Evolutionary conservation across 73 alveolate genomes (phyloP), one percentile per base, ranked within the genome.

Genomic region (Blepharisma japonicum): DNA sequence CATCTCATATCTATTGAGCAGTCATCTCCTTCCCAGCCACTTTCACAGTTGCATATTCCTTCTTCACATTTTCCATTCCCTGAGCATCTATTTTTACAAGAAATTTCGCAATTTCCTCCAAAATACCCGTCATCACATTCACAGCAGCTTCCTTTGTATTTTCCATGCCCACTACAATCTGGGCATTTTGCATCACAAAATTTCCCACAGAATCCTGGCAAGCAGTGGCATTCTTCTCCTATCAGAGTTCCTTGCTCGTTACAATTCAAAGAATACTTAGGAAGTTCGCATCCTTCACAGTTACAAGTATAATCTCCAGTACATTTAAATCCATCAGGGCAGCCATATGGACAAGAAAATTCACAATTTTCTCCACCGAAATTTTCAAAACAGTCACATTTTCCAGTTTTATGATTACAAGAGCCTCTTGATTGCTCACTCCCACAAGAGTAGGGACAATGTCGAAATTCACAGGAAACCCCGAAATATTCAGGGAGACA

Each of bases 21-120:
- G 47, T 61, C 74, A n/a, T 61, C 49, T 8, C 74, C 47, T 61
- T 61, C 74, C 74, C 74, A 61, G 49, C 74, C 74, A 18, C 18
- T n/a, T 8, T 25, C 18, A 25, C 74, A 61, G 14, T 61, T 39
- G 46, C 74, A 61, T 18, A 61, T 61, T 20, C 74, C 74, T n/a
- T 61, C 74, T 2, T 20, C 23, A 48, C 74, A 61, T 18, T 18
- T 61, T 4, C 74, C 74, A 14, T 61, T 14, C 11, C 47, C 50
- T n/a, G 74, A 61, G 23, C 74, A 61, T 8, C 38, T n/a, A 61
- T 61, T 61, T 14, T n/a, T n/a, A 61, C 74, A 61, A 8, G 47
- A 20, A 39, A 9, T 14, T 39, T 61, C 49, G 23, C 74, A 61
- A 61, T 14, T 25, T 8, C 4, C 74, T 4, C 74, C 74, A 39